Base-by-base conservation (phyloP, 2,329 filamentous ascomycete genomes). In the Ascocoryne sarcoides region DNA sequence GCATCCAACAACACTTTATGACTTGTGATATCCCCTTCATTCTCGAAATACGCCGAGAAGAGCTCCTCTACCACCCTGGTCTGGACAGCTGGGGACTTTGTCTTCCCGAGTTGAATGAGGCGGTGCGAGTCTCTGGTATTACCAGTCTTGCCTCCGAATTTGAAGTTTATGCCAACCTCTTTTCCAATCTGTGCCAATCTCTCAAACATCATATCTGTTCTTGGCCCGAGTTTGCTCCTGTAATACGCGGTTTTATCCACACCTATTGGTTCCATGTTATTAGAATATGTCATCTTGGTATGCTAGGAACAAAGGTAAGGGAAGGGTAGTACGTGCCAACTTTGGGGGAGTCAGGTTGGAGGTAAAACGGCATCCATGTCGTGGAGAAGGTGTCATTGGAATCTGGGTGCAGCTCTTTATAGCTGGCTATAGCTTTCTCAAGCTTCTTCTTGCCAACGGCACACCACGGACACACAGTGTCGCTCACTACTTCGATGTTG, bases 91-190 rank as follows among this genome's bases (percentile, higher is more conserved):
- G 57, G 56, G 3, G 65, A 65, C 38, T 78, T 56, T 57, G 65
- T 55, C 69, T 77, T 62, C 61, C 67, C 85, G 40, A 88, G 70
- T 63, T 88, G 77, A 32, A 89, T 71, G 45, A 90, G 57, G 3
- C 87, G 75, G 61, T 94, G 87, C 42, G 82, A 83, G 53, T 93
- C 83, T 15, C 85, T 70, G 14, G 86, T 90, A 54, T 80, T 84
- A 35, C 88, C 88, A 4, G 78, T 78, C 48, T 71, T 75, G 40
- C 85, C 83, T 10, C 74, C 73, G 48, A 81, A 84, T 16, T 73
- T 73, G 17, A 35, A 35, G 32, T 15, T 12, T 18, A 35, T 35
- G 7, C 17, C 32, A n/a, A 18, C 18, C 10, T 35, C 16, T 10
- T 18, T 12, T 15, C 32, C 32, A 3, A n/a, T 35, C n/a, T 35